Percentiles rank a stretch among this genome's conserved stretches.
Evolutionary conservation across 164 flowering plant genomes (phyloP).

Genomic region (Kingdonia uniflora): DNA sequence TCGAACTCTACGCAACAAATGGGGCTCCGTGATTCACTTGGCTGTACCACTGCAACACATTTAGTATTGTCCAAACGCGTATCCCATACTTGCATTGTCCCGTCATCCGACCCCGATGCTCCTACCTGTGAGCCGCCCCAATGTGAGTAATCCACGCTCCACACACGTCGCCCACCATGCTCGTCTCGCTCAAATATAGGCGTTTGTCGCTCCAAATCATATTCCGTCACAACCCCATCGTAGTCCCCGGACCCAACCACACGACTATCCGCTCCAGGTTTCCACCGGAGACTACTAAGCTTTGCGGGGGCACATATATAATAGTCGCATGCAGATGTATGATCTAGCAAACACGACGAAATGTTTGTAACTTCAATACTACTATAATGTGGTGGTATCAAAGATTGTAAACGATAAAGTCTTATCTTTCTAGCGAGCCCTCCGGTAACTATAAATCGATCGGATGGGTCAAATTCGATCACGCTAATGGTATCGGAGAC

Average conservation of each 20-base stretch:
- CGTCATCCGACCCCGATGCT: constrained; percentile 74
- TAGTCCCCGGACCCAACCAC: constrained; percentile 58
- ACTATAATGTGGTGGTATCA: constrained; percentile 12
- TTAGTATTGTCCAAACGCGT: constrained; percentile 29
- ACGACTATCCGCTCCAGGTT: constrained; percentile 33
- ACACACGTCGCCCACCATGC: constrained; percentile 62
- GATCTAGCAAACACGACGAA: constrained; percentile 15
- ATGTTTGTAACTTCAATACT: background rate
- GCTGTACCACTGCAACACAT: constrained; percentile 29
- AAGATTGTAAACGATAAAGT: constrained; percentile 22
- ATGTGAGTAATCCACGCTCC: constrained; percentile 62
- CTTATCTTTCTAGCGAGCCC: constrained; percentile 67
- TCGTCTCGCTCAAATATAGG: constrained; percentile 71
- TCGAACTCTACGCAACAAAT: constrained; percentile 65
- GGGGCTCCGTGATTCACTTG: constrained; percentile 26
- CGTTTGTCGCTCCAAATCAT: constrained; percentile 40
- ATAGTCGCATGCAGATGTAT: constrained; percentile 29
- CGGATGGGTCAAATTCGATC: constrained; percentile 48
- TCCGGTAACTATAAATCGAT: constrained; percentile 45
- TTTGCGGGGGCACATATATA: constrained; percentile 67
- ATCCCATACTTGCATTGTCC: constrained; percentile 68
- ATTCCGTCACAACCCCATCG: constrained; percentile 66
- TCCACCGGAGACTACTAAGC: constrained; percentile 63
- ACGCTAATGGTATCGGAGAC: constrained; percentile 51
- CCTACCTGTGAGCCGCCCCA: constrained; percentile 18